phyloP scores from a whole-genome alignment of 345 rosid genomes.

The Sonneratia caseolaris region DNA sequence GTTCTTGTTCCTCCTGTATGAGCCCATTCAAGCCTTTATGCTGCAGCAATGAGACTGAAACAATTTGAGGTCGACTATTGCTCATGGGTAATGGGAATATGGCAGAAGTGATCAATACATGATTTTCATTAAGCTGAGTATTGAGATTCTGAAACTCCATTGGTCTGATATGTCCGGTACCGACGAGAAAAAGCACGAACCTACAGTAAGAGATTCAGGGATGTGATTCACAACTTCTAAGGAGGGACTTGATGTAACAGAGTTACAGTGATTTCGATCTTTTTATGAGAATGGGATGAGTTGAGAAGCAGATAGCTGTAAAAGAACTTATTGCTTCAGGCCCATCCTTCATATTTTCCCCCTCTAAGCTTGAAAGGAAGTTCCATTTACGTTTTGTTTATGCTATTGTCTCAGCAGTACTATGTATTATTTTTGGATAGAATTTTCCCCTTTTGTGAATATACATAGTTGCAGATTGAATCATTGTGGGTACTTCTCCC shows the following conservation, averaged over 20 bases:
- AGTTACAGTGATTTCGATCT: not conserved
- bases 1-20: constrained; percentile 9
- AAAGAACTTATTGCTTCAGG: not conserved
- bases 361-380: not conserved
- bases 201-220: not conserved
- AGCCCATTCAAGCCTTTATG: not conserved
- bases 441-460: not conserved
- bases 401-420: not conserved
- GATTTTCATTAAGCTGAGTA: not conserved
- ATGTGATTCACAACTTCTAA: not conserved
- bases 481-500: not conserved
- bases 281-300: not conserved
- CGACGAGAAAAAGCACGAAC: not conserved
- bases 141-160: not conserved
- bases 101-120: not conserved
- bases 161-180: not conserved
- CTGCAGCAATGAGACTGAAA: not conserved
- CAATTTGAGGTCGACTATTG: not conserved
- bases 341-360: not conserved
- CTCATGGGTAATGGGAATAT: not conserved
- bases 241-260: not conserved
- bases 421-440: not conserved
- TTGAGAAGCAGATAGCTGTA: not conserved
- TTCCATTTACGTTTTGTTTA: not conserved
- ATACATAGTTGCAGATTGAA: not conserved